Conservation (phyloP, 257 asterid species). For the Nicotiana tomentosiformis region DNA sequence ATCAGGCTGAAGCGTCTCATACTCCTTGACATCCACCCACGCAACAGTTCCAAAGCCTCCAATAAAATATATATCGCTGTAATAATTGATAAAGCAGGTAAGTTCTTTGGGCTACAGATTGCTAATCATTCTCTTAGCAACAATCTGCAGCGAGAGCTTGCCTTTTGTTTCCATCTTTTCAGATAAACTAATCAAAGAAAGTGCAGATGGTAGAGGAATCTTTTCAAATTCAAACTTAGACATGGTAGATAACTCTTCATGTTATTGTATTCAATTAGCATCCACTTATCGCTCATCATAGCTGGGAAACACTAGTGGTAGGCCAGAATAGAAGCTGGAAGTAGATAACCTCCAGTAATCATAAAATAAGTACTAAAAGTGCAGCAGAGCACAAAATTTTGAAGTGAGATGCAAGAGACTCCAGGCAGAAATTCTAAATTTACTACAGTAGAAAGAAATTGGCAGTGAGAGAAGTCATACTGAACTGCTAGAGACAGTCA, state of each 20-base stretch:
- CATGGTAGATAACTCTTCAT: not conserved
- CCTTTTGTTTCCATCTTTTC: not conserved
- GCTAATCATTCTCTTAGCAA: not conserved
- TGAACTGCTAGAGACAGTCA: not conserved
- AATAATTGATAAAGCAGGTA: slow-evolving; percentile 1
- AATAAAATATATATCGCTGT: slow-evolving; percentile 91
- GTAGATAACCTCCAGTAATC: not conserved
- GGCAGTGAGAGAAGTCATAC: not conserved
- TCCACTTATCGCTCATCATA: not conserved
- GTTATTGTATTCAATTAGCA: not conserved
- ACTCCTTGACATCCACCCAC: slow-evolving; percentile 91
- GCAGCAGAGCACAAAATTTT: not conserved
- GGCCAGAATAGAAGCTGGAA: not conserved
- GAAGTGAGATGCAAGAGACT: not conserved
- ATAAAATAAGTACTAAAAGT: not conserved
- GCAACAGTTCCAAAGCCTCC: slow-evolving; percentile 99
- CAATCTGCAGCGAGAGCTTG: not conserved
- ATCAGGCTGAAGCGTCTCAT: slow-evolving; percentile 79
- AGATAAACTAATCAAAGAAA: not conserved
- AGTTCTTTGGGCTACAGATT: not conserved
- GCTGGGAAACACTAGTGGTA: not conserved
- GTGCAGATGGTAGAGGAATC: not conserved
- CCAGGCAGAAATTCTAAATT: not conserved
- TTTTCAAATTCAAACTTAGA: not conserved
- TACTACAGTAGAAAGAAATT: not conserved